Percentiles rank a stretch among this genome's conserved stretches.
Conservation (phyloP, 805 yeast genomes). For the Saccharomycopsis fermentans region DNA sequence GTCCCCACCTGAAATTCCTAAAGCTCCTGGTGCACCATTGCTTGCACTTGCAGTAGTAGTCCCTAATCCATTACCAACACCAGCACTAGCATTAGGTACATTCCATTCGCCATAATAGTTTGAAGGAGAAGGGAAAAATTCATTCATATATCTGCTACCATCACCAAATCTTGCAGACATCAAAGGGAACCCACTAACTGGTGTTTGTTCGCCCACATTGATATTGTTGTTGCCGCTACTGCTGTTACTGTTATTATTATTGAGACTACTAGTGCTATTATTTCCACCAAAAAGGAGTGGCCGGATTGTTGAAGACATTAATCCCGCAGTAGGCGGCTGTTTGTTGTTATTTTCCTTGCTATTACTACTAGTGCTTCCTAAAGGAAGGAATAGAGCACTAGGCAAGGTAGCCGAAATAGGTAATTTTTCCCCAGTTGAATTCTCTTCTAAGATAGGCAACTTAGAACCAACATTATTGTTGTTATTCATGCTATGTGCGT, state of each 20-base stretch:
- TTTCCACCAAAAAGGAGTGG: constrained; percentile 13
- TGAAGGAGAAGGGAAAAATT: constrained; percentile 69
- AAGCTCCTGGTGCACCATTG: neutral
- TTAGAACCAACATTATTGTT: constrained; percentile 15
- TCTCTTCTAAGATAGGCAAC: constrained; percentile 12
- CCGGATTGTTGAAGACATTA: constrained; percentile 15
- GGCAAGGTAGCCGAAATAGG: constrained; percentile 28
- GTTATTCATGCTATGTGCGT: constrained; percentile 7
- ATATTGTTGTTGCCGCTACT: neutral
- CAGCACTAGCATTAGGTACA: neutral
- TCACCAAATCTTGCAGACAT: constrained; percentile 24
- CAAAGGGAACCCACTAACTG: constrained; percentile 54
- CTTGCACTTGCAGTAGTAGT: neutral
- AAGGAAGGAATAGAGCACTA: constrained; percentile 19
- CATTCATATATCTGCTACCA: constrained; percentile 28
- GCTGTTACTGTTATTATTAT: neutral
- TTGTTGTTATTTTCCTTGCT: constrained; percentile 18
- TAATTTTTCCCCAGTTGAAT: constrained; percentile 8
- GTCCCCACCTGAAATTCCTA: neutral
- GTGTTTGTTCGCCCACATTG: constrained; percentile 50
- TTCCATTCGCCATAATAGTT: constrained; percentile 39
- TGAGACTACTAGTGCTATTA: constrained; percentile 17
- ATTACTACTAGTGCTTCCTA: constrained; percentile 20
- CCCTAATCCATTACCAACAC: neutral
- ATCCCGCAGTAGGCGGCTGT: constrained; percentile 18